Conservation (phyloP, 768 basidiomycete species). For the Lactifluus piperatus region DNA sequence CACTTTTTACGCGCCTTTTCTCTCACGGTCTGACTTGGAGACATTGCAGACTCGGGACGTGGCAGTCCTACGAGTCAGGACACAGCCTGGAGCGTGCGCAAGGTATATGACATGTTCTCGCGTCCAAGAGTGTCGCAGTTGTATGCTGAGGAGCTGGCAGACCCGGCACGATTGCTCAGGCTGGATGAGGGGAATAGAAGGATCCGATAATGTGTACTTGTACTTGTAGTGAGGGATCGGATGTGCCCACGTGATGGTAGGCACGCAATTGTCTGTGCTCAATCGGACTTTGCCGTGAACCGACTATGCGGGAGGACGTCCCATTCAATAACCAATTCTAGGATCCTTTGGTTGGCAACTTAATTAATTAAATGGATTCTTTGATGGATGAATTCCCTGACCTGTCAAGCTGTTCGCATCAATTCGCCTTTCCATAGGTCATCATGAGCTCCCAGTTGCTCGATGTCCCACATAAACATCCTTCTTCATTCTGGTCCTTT, state of each 20-base stretch:
- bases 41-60: neutral
- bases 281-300: too few species aligned
- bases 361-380: too few species aligned
- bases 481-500: conserved; percentile 5
- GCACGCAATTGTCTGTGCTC: too few species aligned
- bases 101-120: conserved; percentile 1
- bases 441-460: conserved; percentile 3
- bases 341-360: too few species aligned
- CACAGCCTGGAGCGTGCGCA: neutral
- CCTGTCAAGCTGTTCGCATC: too few species aligned
- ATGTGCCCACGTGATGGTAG: neutral
- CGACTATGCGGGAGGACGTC: too few species aligned
- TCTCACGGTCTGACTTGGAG: neutral
- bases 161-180: neutral
- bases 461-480: conserved; percentile 2
- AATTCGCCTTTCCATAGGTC: too few species aligned
- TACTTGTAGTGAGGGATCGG: too few species aligned
- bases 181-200: neutral
- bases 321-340: too few species aligned
- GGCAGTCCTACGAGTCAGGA: neutral
- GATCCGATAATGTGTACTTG: neutral
- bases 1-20: neutral
- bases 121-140: conserved; percentile 1
- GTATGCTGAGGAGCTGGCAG: neutral
- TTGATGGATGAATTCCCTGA: too few species aligned